A percentile compares a stretch with the other conserved stretches of the same genome.
phyloP scores from a whole-genome alignment of 257 asterid species.

The Marsdenia floribunda region DNA sequence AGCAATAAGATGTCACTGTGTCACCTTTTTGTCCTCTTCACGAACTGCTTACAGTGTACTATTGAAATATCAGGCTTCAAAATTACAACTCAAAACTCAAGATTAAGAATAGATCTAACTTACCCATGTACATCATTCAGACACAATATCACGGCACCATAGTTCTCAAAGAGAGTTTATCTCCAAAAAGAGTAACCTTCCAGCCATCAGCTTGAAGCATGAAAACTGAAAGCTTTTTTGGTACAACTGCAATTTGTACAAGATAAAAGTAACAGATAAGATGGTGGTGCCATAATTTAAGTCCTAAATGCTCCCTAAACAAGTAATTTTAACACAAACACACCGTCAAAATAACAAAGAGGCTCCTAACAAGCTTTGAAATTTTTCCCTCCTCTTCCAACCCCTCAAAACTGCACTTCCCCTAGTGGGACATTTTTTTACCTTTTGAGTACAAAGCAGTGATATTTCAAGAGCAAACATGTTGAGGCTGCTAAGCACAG shows the following conservation, averaged over 20 bases:
- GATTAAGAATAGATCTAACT: neutral
- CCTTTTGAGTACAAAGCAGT: neutral
- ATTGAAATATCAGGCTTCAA: neutral
- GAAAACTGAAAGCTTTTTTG: constrained; percentile 67
- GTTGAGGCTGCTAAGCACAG: neutral
- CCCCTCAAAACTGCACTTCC: too few species aligned
- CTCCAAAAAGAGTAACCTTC: constrained; percentile 79
- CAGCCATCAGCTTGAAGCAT: constrained; percentile 77
- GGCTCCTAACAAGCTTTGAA: neutral
- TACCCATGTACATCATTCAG: constrained; percentile 5
- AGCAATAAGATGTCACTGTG: neutral
- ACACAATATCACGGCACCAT: constrained; percentile 38
- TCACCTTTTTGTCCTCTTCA: neutral
- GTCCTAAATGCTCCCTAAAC: neutral
- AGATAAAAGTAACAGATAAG: neutral
- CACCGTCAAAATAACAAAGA: neutral
- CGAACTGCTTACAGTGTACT: neutral
- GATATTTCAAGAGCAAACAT: neutral
- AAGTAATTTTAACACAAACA: neutral
- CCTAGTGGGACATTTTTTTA: neutral
- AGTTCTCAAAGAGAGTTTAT: constrained; percentile 52
- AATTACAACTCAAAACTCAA: neutral
- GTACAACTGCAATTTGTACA: constrained; percentile 57
- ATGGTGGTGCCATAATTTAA: neutral
- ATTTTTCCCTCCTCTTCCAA: neutral